Base-by-base conservation (phyloP, 1,284 basidiomycete genomes). In the Cryptococcus sp. region DNA sequence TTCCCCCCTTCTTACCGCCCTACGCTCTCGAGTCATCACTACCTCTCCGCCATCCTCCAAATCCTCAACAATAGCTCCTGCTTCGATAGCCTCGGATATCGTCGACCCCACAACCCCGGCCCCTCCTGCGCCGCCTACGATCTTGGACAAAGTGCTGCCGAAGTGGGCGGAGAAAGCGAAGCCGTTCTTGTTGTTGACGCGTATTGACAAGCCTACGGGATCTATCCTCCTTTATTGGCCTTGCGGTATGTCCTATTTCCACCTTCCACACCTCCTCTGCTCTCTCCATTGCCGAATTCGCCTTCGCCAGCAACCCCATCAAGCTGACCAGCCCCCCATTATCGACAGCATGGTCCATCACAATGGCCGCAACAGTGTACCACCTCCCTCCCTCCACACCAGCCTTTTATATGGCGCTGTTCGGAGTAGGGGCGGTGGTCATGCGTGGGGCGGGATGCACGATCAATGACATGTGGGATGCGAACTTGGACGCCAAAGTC, bases 401-500 rank as follows among this genome's bases (percentile, higher is more conserved):
- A 9, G 69, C 90, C 55, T 86, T 83, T 23, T 94, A 92, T 69
- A 79, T 91, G 39, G 79, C 83, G 24, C 80, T 98, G 0, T 98
- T 98, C 69, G 94, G 89, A 1, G 77, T 88, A 3, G 96, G 96
- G 0, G 92, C 96, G 0, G 69, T 97, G 44, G 83, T 98, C 54
- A 98, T 98, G 96, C 86, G 96, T 18, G 93, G 96, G 7, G 96
- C 96, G 6, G 96, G 96, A 5, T 99, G 96, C 74, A 98, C 92
- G 0, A 96, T 98, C 69, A 98, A 98, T 73, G 96, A 99, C 73
- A 88, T 99, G 86, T 98, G 96, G 94, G 96, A 99, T 74, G 82
- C 82, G 62, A 84, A 90, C 65, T 83, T 97, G 56, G 96, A 99
- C 79, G 86, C 85, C 69, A 85, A 87, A 55, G 96, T 98, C 50